Evolutionary conservation across 2,329 filamentous ascomycete genomes (phyloP).

Genomic region (Penicillium sclerotiorum): DNA sequence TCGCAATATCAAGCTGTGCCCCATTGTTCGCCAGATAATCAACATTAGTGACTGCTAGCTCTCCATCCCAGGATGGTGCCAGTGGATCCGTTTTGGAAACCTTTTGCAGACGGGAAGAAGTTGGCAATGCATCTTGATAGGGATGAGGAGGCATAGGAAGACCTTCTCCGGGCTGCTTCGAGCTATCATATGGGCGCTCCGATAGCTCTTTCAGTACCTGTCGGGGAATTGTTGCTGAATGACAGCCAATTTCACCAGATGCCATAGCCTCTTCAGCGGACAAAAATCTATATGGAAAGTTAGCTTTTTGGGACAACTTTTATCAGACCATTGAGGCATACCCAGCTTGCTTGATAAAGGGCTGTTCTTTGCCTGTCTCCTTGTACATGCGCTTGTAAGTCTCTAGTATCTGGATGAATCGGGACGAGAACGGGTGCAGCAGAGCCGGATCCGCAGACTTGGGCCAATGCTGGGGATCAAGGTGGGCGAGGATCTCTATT

Average conservation of each 20-base stretch:
- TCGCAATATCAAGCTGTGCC: slow-evolving; percentile 44
- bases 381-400: slow-evolving; percentile 50
- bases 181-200: slow-evolving; percentile 11
- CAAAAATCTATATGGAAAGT: slow-evolving; percentile 9
- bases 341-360: slow-evolving; percentile 52
- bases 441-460: slow-evolving; percentile 50
- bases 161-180: slow-evolving; percentile 26
- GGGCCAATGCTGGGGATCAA: slow-evolving; percentile 49
- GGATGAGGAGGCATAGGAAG: slow-evolving; percentile 45
- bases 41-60: slow-evolving; percentile 42
- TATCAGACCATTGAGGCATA: slow-evolving; percentile 18
- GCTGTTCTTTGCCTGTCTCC: slow-evolving; percentile 53
- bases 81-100: slow-evolving; percentile 46
- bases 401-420: slow-evolving; percentile 54
- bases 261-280: slow-evolving; percentile 19
- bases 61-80: slow-evolving; percentile 43
- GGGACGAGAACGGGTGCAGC: slow-evolving; percentile 52
- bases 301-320: neutral
- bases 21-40: slow-evolving; percentile 54
- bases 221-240: slow-evolving; percentile 16
- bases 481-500: slow-evolving; percentile 49
- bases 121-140: slow-evolving; percentile 36
- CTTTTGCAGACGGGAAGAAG: slow-evolving; percentile 29
- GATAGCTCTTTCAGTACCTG: slow-evolving; percentile 13
- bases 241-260: slow-evolving; percentile 16